Conservation (phyloP, 1,139 yeast genomes). For the Diutina pseudorugosa region DNA sequence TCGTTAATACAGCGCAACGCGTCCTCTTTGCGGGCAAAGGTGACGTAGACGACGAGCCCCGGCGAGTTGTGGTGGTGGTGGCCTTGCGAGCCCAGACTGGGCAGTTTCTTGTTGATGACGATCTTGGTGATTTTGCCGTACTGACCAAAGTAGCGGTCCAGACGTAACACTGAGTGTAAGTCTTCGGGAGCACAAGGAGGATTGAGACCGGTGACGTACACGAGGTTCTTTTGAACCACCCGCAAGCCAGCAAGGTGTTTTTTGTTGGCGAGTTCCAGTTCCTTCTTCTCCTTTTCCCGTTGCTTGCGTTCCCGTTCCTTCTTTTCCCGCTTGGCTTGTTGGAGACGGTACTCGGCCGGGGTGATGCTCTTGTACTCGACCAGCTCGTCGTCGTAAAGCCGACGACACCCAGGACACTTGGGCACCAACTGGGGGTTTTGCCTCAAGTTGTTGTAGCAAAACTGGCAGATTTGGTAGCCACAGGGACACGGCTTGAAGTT, state of each 20-base stretch:
- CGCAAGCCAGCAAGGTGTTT: conserved; percentile 95
- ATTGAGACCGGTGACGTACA: conserved; percentile 89
- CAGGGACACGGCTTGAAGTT: conserved; percentile 98
- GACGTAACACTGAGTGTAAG: conserved; percentile 68
- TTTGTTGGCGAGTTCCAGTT: conserved; percentile 76
- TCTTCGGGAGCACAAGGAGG: conserved; percentile 90
- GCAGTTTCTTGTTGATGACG: conserved; percentile 71
- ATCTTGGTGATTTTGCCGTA: conserved; percentile 92
- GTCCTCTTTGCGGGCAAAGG: conserved; percentile 86
- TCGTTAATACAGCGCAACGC: conserved; percentile 89
- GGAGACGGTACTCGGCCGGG: conserved; percentile 73
- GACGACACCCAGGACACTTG: conserved; percentile 94
- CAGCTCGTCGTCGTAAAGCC: conserved; percentile 84
- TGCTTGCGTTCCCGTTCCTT: conserved; percentile 81
- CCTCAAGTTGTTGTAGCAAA: conserved; percentile 92
- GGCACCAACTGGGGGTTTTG: conserved; percentile 94
- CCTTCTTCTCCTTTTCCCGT: conserved; percentile 85
- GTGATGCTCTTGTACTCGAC: conserved; percentile 79
- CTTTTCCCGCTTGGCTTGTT: conserved; percentile 68
- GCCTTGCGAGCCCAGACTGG: conserved; percentile 22
- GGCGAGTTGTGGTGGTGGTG: conserved; percentile 30
- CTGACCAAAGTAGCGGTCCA: conserved; percentile 94
- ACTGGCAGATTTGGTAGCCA: conserved; percentile 97
- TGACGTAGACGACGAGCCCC: conserved; percentile 87
- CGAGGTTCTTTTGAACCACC: conserved; percentile 94